Base-by-base conservation (phyloP, 2,329 filamentous ascomycete genomes). In the Fusarium goolgardi region DNA sequence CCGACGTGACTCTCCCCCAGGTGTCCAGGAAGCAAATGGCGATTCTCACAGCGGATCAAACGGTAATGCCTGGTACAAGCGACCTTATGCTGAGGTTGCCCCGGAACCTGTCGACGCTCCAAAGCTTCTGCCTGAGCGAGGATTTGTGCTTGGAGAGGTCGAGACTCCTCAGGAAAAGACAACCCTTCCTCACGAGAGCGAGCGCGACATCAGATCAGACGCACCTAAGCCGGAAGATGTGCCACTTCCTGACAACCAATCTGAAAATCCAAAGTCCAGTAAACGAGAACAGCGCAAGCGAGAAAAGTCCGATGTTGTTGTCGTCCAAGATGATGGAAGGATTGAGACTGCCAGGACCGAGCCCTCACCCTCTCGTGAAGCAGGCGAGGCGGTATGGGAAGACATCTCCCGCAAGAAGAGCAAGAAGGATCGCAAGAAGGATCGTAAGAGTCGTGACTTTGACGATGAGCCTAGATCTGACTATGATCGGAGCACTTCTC, bases 1-100 rank as follows among this genome's bases (percentile, higher is more conserved):
- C 67, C 84, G 83, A 51, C 87, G 90, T 29, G 85, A 87, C 54
- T 90, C 89, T 2, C 88, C 89, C 10, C 88, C 88, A 6, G 85
- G 85, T 6, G 85, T 87, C 6, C 84, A 87, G 67, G 84, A 86
- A 51, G 71, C 77, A 7, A 75, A 73, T 23, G 77, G 77, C 4
- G 77, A 78, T 57, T 65, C 70, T 16, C 66, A 69, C 35, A 32
- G 39, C 25, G 84, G 85, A 43, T 65, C 77, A 4, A 74, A 75
- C 35, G 75, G 75, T 3, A 75, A 75, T 56, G 64, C 70, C n/a
- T 73, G 80, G 59, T 88, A 88, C 69, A 78, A 80, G 55, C 78
- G 79, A 18, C 83, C 87, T 8, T 84, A 81, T 56, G 80, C 81
- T 1, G 84, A 86, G 68, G 83, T 81, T 6, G 80, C 82, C 11